Evolutionary conservation across 768 basidiomycete genomes (phyloP).

Genomic region (Neoboletus brunneissimus): DNA sequence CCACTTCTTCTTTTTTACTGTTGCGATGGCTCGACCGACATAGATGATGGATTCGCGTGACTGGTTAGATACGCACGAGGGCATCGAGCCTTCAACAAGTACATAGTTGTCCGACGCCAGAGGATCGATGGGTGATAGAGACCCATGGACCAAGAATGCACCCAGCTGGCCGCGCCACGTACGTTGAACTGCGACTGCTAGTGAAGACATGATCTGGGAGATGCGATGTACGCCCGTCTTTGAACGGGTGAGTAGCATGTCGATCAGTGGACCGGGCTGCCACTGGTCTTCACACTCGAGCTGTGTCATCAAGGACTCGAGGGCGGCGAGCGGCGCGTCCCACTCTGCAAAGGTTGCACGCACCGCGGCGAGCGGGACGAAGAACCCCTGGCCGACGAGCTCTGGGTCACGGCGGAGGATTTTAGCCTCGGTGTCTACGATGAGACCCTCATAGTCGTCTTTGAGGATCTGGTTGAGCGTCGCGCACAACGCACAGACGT

Average conservation of each 20-base stretch:
- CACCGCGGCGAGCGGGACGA: constrained; percentile 82
- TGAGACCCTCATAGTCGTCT: constrained; percentile 75
- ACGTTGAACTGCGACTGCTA: constrained; percentile 74
- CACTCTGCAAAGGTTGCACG: constrained; percentile 83
- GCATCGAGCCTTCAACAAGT: constrained; percentile 65
- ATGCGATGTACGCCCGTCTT: constrained; percentile 79
- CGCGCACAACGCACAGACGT: constrained; percentile 75
- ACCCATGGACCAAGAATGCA: constrained; percentile 78
- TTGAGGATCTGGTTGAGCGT: constrained; percentile 70
- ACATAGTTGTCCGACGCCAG: constrained; percentile 58
- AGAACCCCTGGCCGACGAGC: constrained; percentile 76
- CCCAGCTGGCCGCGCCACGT: constrained; percentile 85
- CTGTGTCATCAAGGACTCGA: constrained; percentile 61
- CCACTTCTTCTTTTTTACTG: constrained; percentile 77
- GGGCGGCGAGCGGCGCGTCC: constrained; percentile 80
- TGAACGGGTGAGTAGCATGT: constrained; percentile 68
- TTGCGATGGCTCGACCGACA: constrained; percentile 83
- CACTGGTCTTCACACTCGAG: constrained; percentile 51
- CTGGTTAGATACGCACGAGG: constrained; percentile 68
- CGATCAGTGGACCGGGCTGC: constrained; percentile 77
- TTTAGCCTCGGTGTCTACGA: constrained; percentile 78
- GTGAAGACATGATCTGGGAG: constrained; percentile 61
- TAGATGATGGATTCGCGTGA: constrained; percentile 82
- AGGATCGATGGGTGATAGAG: constrained; percentile 60
- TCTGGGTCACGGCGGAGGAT: constrained; percentile 70